Conservation (phyloP, 257 asterid species). For the Salvia hispanica region DNA sequence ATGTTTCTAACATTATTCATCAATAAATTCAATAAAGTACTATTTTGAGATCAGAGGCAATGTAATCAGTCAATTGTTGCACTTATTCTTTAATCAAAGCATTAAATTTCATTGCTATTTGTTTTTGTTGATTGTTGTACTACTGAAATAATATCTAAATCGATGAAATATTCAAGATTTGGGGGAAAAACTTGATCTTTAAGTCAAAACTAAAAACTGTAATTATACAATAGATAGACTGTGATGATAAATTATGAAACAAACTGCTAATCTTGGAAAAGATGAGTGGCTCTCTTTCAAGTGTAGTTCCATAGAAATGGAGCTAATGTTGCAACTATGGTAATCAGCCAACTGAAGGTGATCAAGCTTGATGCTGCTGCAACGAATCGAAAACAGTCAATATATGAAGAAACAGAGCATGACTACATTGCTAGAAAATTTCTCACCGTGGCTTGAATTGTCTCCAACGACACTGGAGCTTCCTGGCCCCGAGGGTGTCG, state of each 20-base stretch:
- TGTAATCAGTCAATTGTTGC: not conserved
- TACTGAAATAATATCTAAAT: no score
- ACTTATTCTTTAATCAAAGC: not conserved
- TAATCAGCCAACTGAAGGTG: slow-evolving; percentile 41
- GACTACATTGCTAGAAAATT: no score
- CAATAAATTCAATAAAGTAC: not conserved
- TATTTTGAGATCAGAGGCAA: not conserved
- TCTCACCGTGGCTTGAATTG: slow-evolving; percentile 31
- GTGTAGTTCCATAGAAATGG: slow-evolving; percentile 29
- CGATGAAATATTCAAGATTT: not conserved
- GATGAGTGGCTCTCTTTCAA: not conserved
- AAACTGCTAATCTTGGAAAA: not conserved
- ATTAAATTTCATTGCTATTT: slow-evolving; percentile 9
- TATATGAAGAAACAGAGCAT: not conserved
- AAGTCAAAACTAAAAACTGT: not conserved
- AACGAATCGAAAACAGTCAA: slow-evolving; percentile 14
- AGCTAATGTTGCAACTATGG: slow-evolving; percentile 38
- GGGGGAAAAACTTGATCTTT: no score
- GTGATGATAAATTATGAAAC: not conserved
- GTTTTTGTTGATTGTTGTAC: not conserved
- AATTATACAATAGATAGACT: not conserved
- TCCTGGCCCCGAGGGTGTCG: not conserved
- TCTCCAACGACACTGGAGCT: slow-evolving; percentile 24
- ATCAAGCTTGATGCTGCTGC: slow-evolving; percentile 36
- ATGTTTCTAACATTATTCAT: slow-evolving; percentile 22